Evolutionary conservation across 116 monocot genomes (phyloP).

Genomic region (Papilionanthe hybrid): DNA sequence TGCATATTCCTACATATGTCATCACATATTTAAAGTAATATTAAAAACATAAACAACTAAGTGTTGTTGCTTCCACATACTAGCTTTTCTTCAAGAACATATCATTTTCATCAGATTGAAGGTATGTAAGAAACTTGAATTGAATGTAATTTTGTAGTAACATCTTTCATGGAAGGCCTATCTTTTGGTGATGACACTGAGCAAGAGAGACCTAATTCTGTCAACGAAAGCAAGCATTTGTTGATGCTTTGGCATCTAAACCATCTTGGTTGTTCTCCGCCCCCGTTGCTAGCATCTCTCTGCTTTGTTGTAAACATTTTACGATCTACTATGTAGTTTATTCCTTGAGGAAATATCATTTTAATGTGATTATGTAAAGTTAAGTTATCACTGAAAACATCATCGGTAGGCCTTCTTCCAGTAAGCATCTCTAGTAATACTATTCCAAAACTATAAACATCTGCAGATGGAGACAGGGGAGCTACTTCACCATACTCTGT

Average conservation of each 20-base stretch:
- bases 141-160: too few relatives aligned
- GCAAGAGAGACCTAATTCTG: too few relatives aligned
- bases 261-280: too few relatives aligned
- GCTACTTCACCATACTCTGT: slow-evolving; percentile 19
- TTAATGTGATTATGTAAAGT: slow-evolving; percentile 13
- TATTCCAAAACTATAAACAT: slow-evolving; percentile 37
- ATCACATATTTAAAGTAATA: too few relatives aligned
- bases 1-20: too few relatives aligned
- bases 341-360: slow-evolving; percentile 7
- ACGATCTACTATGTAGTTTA: slow-evolving; percentile 20
- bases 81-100: too few relatives aligned
- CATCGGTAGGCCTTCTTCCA: slow-evolving; percentile 16
- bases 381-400: slow-evolving; percentile 20
- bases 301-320: background rate
- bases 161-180: too few relatives aligned
- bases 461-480: slow-evolving; percentile 17
- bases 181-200: too few relatives aligned
- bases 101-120: background rate
- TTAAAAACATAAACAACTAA: too few relatives aligned
- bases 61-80: too few relatives aligned
- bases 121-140: too few relatives aligned
- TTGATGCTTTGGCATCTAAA: background rate
- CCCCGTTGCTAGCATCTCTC: background rate
- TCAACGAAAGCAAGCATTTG: too few relatives aligned
- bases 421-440: slow-evolving; percentile 27